phyloP scores from a whole-genome alignment of 1,284 basidiomycete genomes.

The Cryptococcus maquisensis region DNA sequence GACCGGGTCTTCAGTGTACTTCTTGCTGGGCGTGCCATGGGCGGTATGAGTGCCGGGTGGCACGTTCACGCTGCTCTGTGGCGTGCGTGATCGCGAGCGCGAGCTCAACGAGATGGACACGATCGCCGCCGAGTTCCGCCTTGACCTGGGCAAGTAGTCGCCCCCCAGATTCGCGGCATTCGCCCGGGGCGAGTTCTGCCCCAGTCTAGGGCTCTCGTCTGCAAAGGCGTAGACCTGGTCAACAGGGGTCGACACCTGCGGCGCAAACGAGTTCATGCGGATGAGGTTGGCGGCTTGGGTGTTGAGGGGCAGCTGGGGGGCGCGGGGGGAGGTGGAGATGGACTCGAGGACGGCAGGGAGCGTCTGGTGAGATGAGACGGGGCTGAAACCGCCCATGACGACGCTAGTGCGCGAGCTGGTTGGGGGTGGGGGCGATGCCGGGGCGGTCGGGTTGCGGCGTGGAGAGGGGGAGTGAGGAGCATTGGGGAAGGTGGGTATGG shows the following conservation, averaged over 20 bases:
- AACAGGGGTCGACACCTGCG: conserved; percentile 25
- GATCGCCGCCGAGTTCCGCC: conserved; percentile 42
- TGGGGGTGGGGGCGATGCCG: conserved; percentile 10
- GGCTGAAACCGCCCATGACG: conserved; percentile 18
- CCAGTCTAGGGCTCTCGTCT: conserved; percentile 1
- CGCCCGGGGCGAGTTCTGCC: conserved; percentile 8
- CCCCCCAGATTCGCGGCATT: conserved; percentile 11
- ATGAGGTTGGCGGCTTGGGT: conserved; percentile 7
- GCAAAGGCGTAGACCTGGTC: conserved; percentile 20
- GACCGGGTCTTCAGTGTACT: conserved; percentile 11
- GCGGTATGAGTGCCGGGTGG: conserved; percentile 24
- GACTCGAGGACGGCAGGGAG: conserved; percentile 17
- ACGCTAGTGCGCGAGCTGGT: conserved; percentile 10
- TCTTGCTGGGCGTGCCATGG: conserved; percentile 15
- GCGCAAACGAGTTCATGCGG: conserved; percentile 14
- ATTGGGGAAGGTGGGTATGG: conserved; percentile 5
- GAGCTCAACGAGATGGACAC: conserved; percentile 43
- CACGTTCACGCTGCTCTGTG: conserved; percentile 23
- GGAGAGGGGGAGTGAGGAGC: conserved; percentile 13
- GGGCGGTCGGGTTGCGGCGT: conserved; percentile 5
- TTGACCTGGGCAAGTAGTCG: conserved; percentile 26
- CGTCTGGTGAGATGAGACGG: conserved; percentile 7
- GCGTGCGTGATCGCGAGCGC: conserved; percentile 40
- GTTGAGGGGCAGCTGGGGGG: conserved; percentile 9
- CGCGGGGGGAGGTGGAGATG: conserved; percentile 5